Conservation (phyloP, 768 basidiomycete species). For the Boletellus emodensis region DNA sequence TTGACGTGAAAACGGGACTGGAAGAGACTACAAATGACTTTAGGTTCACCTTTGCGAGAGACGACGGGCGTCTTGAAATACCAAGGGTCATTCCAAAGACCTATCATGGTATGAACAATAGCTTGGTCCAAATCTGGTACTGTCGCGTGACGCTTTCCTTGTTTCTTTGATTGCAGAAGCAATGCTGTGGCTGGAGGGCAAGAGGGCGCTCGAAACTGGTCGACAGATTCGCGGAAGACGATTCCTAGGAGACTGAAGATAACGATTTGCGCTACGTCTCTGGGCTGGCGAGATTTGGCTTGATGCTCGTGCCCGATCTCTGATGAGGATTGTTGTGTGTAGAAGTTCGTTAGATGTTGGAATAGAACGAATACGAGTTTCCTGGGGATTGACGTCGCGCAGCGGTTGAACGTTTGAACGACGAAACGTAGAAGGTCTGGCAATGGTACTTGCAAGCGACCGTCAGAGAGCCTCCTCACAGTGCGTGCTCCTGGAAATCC, state of each 20-base stretch:
- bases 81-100: conserved; percentile 60
- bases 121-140: neutral
- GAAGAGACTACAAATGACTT: conserved; percentile 74
- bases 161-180: conserved; percentile 48
- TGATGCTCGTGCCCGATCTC: no score
- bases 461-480: no score
- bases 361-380: no score
- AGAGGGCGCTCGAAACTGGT: conserved; percentile 66
- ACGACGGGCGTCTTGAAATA: conserved; percentile 34
- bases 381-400: no score
- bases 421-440: no score
- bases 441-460: no score
- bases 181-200: conserved; percentile 82
- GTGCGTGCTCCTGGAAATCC: no score
- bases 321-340: no score
- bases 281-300: no score
- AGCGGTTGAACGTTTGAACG: no score
- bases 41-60: conserved; percentile 65
- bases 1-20: conserved; percentile 60
- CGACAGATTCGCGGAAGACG: conserved; percentile 50
- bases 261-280: neutral
- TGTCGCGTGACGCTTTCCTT: conserved; percentile 1
- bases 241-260: conserved; percentile 8
- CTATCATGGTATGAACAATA: conserved; percentile 49
- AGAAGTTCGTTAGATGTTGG: no score